Conservation (phyloP, 73 alveolate species). For the Symbiodinium natans region DNA sequence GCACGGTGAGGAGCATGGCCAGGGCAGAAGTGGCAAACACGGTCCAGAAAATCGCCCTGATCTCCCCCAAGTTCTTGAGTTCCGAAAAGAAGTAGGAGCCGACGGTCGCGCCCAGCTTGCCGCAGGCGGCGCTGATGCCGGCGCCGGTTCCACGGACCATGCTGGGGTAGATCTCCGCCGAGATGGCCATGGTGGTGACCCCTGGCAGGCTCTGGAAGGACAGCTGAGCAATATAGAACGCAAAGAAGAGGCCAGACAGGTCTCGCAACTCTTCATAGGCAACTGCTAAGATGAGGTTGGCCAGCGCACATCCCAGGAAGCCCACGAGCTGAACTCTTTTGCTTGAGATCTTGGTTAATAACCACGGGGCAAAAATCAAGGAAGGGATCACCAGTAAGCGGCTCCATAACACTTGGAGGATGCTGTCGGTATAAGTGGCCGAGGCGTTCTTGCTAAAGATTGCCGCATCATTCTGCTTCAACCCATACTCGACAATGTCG, state of each 20-base stretch:
- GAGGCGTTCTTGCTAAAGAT: neutral
- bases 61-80: constrained; percentile 15
- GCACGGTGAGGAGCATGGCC: constrained; percentile 28
- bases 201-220: constrained; percentile 90
- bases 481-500: constrained; percentile 64
- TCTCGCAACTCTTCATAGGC: neutral
- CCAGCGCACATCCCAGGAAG: constrained; percentile 34
- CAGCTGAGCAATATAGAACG: constrained; percentile 4
- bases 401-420: constrained; percentile 28
- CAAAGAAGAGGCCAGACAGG: neutral
- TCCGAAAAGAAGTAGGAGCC: constrained; percentile 60
- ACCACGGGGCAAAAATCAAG: constrained; percentile 64
- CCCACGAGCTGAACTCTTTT: constrained; percentile 62
- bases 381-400: constrained; percentile 73
- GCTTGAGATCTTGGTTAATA: constrained; percentile 37
- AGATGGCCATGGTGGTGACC: constrained; percentile 67
- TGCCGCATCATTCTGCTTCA: constrained; percentile 83
- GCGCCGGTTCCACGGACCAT: constrained; percentile 79
- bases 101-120: constrained; percentile 46
- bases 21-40: constrained; percentile 37
- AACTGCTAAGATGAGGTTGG: constrained; percentile 26
- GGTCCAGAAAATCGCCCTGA: constrained; percentile 17
- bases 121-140: constrained; percentile 63
- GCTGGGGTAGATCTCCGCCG: constrained; percentile 79
- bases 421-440: constrained; percentile 9